phyloP scores from a whole-genome alignment of 1,284 basidiomycete genomes.

The Phylloboletellus chloephorus region DNA sequence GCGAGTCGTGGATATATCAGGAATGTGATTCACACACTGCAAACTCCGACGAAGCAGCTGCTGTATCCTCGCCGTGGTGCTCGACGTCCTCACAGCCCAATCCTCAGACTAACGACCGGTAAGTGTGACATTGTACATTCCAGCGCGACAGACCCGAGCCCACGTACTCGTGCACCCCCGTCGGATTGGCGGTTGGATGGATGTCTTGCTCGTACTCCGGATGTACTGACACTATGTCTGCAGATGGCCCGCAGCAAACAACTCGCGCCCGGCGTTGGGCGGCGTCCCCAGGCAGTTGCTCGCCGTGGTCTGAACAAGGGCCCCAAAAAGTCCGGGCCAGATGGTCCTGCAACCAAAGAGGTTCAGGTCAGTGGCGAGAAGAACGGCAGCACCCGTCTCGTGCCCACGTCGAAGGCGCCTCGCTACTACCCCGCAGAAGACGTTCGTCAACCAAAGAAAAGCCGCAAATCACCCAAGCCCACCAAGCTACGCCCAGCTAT shows the following conservation, averaged over 20 bases:
- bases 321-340: slow-evolving; percentile 70
- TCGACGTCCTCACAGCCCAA: slow-evolving; percentile 31
- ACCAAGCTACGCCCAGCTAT: slow-evolving; percentile 83
- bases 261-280: slow-evolving; percentile 80
- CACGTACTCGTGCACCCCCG: not conserved
- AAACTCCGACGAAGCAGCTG: slow-evolving; percentile 27
- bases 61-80: slow-evolving; percentile 15
- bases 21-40: slow-evolving; percentile 24
- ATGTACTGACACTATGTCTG: slow-evolving; percentile 29
- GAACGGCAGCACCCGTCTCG: slow-evolving; percentile 85
- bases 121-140: slow-evolving; percentile 26
- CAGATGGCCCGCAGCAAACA: slow-evolving; percentile 93
- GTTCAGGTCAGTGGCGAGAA: slow-evolving; percentile 85
- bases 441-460: slow-evolving; percentile 84
- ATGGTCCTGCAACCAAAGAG: slow-evolving; percentile 65
- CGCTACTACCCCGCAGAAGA: slow-evolving; percentile 99
- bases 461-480: slow-evolving; percentile 80
- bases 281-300: slow-evolving; percentile 75
- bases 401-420: slow-evolving; percentile 83
- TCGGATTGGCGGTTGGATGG: slow-evolving; percentile 20
- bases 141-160: not conserved
- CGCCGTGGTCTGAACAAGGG: slow-evolving; percentile 79
- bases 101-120: slow-evolving; percentile 39
- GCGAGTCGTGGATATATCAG: slow-evolving; percentile 9
- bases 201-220: slow-evolving; percentile 32